Evolutionary conservation across 73 alveolate species (phyloP).

Genomic region (Paraurostyla sp.): DNA sequence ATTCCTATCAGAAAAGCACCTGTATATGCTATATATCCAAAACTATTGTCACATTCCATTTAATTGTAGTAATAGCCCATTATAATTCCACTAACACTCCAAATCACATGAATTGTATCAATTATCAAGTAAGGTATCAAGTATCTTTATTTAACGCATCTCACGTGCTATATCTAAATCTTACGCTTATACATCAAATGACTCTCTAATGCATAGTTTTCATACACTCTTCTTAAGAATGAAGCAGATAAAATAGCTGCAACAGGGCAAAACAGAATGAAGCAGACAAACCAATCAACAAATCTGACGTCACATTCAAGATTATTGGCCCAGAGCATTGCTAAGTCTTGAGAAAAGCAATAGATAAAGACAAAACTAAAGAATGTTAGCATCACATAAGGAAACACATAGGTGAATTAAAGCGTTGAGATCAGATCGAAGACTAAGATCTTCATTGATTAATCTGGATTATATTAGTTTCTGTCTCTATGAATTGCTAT

Average conservation of each 20-base stretch:
- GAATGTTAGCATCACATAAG: not conserved
- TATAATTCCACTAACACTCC: slow-evolving; percentile 8
- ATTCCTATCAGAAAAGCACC: not conserved
- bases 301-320: not conserved
- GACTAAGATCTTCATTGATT: not conserved
- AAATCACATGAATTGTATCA: not conserved
- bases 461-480: not conserved
- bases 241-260: not conserved
- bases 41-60: not conserved
- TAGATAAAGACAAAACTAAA: not conserved
- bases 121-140: not conserved
- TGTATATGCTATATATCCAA: not conserved
- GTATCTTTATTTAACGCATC: not conserved
- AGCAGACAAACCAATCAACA: slow-evolving; percentile 16
- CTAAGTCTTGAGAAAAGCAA: not conserved
- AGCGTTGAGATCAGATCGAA: not conserved
- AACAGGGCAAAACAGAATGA: not conserved
- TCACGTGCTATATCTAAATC: not conserved
- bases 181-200: not conserved
- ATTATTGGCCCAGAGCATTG: not conserved
- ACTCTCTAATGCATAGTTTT: not conserved
- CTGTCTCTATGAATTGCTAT: not conserved
- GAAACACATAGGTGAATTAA: slow-evolving; percentile 5
- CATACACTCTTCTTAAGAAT: not conserved
- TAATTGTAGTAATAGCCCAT: not conserved